These are phyloP conservation scores for Trichoderma sp. DNA, from an alignment of 2,329 filamentous ascomycete genomes.

Conservation along the genomic window DNA sequence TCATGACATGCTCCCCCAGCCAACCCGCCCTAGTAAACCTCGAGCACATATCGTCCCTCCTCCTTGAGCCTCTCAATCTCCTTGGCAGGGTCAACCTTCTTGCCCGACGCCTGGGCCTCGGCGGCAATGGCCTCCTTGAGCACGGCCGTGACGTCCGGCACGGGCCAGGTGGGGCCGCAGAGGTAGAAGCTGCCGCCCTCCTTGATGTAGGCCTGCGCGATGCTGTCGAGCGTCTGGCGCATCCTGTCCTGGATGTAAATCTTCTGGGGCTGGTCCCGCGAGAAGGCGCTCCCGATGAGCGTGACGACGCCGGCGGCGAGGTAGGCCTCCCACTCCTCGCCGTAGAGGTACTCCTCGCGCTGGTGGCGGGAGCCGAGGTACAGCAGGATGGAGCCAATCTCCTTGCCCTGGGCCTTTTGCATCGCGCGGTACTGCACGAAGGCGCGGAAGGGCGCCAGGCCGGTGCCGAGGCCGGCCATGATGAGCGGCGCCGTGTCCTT, in stretches of 20 bases:
- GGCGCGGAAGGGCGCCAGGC: constrained; percentile 97
- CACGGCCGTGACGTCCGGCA: constrained; percentile 93
- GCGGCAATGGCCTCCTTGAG: constrained; percentile 86
- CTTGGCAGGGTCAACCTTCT: constrained; percentile 82
- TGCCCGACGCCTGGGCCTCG: constrained; percentile 69
- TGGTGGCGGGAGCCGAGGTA: constrained; percentile 98
- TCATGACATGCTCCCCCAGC: neutral
- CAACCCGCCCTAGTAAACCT: constrained; percentile 73
- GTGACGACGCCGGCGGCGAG: constrained; percentile 94
- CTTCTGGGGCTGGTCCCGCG: constrained; percentile 94
- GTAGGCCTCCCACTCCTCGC: constrained; percentile 99
- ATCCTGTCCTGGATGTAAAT: constrained; percentile 99
- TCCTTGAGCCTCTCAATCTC: constrained; percentile 99
- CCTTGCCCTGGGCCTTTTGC: constrained; percentile 96
- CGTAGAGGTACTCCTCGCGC: constrained; percentile 97
- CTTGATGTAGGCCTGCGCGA: constrained; percentile 81
- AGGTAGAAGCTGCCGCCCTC: constrained; percentile 95
- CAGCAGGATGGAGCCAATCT: constrained; percentile 88
- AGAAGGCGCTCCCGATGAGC: constrained; percentile 89
- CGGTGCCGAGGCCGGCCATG: constrained; percentile 98
- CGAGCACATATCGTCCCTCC: constrained; percentile 87
- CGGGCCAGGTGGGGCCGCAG: constrained; percentile 97
- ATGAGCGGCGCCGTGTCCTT: constrained; percentile 90
- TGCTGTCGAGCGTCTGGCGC: constrained; percentile 81
- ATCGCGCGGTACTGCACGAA: constrained; percentile 98